Percentiles rank a stretch among this genome's conserved stretches.
phyloP scores from a whole-genome alignment of 148 eudicot species.

The Rhododendron mucronatum region DNA sequence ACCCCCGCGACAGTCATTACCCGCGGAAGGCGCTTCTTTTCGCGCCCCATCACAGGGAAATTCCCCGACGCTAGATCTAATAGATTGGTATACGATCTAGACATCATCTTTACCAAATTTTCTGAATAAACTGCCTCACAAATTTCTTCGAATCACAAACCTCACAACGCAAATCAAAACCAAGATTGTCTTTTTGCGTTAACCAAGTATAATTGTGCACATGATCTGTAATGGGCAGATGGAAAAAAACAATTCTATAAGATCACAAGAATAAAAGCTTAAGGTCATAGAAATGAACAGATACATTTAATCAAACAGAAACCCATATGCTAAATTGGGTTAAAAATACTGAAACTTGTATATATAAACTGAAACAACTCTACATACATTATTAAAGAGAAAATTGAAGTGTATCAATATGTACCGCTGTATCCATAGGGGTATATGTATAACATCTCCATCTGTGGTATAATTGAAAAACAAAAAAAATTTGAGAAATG shows the following conservation, averaged over 20 bases:
- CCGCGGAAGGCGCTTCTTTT: conserved; percentile 45
- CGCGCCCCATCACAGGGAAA: conserved; percentile 53
- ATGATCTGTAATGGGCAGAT: conserved; percentile 18
- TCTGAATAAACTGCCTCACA: not conserved
- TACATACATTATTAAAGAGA: not conserved
- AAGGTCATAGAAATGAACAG: not conserved
- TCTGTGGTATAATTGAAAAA: too few relatives aligned
- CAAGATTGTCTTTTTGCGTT: not conserved
- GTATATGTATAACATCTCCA: not conserved
- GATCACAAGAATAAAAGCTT: not conserved
- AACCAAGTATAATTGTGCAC: not conserved
- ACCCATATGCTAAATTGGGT: not conserved
- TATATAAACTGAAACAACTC: not conserved
- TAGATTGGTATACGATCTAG: conserved; percentile 61
- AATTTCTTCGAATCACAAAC: conserved; percentile 12
- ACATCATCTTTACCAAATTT: conserved; percentile 43
- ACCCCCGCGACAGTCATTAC: conserved; percentile 61
- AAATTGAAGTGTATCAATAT: not conserved
- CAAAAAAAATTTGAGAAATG: conserved; percentile 6
- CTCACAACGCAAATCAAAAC: not conserved
- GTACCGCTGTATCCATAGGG: not conserved
- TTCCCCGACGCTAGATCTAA: conserved; percentile 65
- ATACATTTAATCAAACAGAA: conserved; percentile 11
- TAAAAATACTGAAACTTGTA: not conserved
- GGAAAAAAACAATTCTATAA: not conserved